Evolutionary conservation across 805 yeast species (phyloP), one percentile per base, ranked within the genome.

Genomic region (Sugiyamaella qingdaonensis): DNA sequence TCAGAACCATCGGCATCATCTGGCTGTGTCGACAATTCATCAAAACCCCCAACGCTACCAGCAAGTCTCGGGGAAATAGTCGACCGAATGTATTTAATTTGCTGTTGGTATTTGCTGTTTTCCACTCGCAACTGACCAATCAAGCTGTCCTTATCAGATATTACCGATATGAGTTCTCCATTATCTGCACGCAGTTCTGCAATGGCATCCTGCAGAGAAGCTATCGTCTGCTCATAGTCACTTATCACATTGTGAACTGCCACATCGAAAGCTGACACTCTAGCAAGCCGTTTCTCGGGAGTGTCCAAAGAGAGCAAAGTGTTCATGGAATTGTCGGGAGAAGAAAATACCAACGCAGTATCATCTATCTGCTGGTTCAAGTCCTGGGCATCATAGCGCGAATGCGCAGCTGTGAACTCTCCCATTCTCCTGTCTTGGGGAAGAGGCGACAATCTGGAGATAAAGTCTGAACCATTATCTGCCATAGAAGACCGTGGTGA

Each of bases 201-300:
- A 13, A 53, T 39, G 7, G 57, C 35, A 10, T 46, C 53, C 44
- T 58, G 58, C 19, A 58, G 49, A 3, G 59, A 52, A 4, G 50
- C 14, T 10, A 58, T 49, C 1, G 61, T 57, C 27, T 54, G 51
- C 27, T 58, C 61, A 42, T 58, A 58, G 14, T 58, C 58, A 13
- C 43, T 42, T 27, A 57, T 50, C n/a, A 55, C 56, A 21, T 31
- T 37, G 32, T 55, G 53, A 13, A 58, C 61, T 13, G 59, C 59
- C 13, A 24, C 32, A 13, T 58, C 60, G 41, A 58, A 49, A 8
- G 51, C 57, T 4, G 55, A 37, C 10, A 56, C 55, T 16, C 58
- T 48, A 8, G 49, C 29, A 13, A 54, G 35, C n/a, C 59, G 53
- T 13, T 54, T 57, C 21, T 48, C 49, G 10, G 51, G 51, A 16